phyloP scores from a whole-genome alignment of 2,329 filamentous ascomycete species.

The Phialophora chinensis region DNA sequence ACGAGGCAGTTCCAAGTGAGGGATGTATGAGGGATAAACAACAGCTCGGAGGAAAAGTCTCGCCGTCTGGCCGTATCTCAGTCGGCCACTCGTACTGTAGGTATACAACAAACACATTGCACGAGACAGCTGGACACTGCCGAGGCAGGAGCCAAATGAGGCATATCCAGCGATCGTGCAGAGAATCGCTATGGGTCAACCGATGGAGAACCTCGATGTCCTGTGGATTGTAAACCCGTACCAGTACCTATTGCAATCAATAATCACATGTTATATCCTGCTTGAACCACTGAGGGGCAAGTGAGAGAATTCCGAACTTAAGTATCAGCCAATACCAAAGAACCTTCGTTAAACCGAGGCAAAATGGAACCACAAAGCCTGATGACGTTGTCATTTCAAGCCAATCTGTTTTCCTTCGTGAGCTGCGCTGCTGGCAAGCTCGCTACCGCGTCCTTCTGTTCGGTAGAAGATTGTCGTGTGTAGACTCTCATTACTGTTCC shows the following conservation, averaged over 20 bases:
- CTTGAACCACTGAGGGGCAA: neutral
- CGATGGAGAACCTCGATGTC: too few relatives aligned
- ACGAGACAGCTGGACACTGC: neutral
- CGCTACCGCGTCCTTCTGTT: neutral
- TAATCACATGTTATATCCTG: neutral
- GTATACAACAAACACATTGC: neutral
- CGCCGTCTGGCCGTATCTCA: constrained; percentile 7
- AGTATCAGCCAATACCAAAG: too few relatives aligned
- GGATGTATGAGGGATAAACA: constrained; percentile 11
- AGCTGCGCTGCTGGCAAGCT: neutral
- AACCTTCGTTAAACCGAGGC: neutral
- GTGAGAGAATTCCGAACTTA: neutral
- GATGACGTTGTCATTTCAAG: neutral
- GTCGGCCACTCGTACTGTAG: neutral
- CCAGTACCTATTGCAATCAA: neutral
- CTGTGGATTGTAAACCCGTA: too few relatives aligned
- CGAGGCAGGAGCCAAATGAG: neutral
- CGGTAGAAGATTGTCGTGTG: neutral
- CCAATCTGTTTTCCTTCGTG: neutral
- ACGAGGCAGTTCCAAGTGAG: constrained; percentile 14
- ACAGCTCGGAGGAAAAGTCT: neutral
- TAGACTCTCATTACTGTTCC: neutral
- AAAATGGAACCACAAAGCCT: neutral
- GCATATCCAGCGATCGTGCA: neutral
- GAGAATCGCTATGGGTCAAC: neutral